Evolutionary conservation across 2,329 filamentous ascomycete species (phyloP).

Genomic region (Fusarium irregulare): DNA sequence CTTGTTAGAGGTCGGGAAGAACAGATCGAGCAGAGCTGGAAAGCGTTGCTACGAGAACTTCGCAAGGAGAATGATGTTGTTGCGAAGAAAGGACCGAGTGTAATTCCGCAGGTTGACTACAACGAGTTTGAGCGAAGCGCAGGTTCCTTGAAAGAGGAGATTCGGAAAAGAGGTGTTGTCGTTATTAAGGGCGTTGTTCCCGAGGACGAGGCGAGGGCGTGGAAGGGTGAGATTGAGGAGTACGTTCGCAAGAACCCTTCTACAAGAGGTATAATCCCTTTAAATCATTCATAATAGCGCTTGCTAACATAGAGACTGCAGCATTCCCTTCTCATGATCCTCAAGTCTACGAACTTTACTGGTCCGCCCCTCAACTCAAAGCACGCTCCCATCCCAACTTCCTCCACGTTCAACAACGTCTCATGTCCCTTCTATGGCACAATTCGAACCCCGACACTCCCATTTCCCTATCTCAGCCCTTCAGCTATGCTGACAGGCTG

Average conservation of each 20-base stretch:
- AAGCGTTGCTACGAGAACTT: constrained; percentile 58
- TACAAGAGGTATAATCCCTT: constrained; percentile 59
- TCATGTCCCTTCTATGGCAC: constrained; percentile 72
- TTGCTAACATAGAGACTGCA: constrained; percentile 31
- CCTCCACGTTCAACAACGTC: constrained; percentile 67
- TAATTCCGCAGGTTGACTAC: constrained; percentile 66
- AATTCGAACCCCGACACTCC: constrained; percentile 59
- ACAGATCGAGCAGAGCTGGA: constrained; percentile 61
- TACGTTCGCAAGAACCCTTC: constrained; percentile 73
- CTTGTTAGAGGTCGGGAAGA: constrained; percentile 63
- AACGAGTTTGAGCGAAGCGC: constrained; percentile 56
- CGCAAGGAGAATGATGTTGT: constrained; percentile 61
- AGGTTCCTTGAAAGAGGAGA: constrained; percentile 56
- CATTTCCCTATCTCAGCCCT: constrained; percentile 65
- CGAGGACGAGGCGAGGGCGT: constrained; percentile 69
- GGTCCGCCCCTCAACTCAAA: constrained; percentile 74
- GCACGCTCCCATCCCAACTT: constrained; percentile 75
- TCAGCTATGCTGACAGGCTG: constrained; percentile 77
- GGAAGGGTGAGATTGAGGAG: constrained; percentile 72
- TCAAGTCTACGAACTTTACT: constrained; percentile 81
- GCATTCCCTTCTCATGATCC: constrained; percentile 75
- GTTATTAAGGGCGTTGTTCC: constrained; percentile 75
- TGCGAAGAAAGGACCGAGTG: constrained; percentile 55
- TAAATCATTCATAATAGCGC: fast-evolving
- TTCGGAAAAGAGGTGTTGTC: constrained; percentile 70